phyloP scores from a whole-genome alignment of 805 yeast species.

The Kodamaea jinghongensis region DNA sequence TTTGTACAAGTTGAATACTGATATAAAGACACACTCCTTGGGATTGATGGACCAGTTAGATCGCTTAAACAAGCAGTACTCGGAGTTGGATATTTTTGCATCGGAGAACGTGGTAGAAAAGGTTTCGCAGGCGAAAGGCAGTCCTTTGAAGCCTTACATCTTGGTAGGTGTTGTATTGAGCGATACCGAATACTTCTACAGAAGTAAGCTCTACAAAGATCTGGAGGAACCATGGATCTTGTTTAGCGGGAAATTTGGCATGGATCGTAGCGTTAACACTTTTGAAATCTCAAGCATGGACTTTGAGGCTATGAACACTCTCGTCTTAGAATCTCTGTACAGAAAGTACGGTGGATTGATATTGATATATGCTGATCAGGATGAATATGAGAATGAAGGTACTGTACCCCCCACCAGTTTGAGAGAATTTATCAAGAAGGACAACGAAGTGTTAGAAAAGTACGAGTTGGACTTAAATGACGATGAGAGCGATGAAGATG shows the following conservation, averaged over 20 bases:
- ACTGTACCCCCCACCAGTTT: constrained; percentile 4
- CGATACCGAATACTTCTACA: constrained; percentile 29
- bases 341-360: constrained; percentile 12
- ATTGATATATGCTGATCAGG: constrained; percentile 19
- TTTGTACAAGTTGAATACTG: constrained; percentile 17
- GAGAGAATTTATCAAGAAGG: constrained; percentile 3
- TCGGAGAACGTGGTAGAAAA: not conserved
- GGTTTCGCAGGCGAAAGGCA: constrained; percentile 1
- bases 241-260: constrained; percentile 12
- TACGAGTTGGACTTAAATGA: no score
- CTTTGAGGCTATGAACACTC: constrained; percentile 18
- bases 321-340: constrained; percentile 15
- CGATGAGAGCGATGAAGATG: no score
- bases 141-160: constrained; percentile 3
- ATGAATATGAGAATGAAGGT: constrained; percentile 6
- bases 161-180: constrained; percentile 32
- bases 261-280: constrained; percentile 14
- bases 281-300: constrained; percentile 19
- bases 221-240: constrained; percentile 23
- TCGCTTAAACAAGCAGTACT: constrained; percentile 15
- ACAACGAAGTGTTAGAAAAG: constrained; percentile 5
- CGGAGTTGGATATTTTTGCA: constrained; percentile 17
- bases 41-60: constrained; percentile 19
- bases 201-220: constrained; percentile 11
- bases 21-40: constrained; percentile 16